Base-by-base conservation (phyloP, 192 early-diverging fungal species). In the Entomortierella lignicola region DNA sequence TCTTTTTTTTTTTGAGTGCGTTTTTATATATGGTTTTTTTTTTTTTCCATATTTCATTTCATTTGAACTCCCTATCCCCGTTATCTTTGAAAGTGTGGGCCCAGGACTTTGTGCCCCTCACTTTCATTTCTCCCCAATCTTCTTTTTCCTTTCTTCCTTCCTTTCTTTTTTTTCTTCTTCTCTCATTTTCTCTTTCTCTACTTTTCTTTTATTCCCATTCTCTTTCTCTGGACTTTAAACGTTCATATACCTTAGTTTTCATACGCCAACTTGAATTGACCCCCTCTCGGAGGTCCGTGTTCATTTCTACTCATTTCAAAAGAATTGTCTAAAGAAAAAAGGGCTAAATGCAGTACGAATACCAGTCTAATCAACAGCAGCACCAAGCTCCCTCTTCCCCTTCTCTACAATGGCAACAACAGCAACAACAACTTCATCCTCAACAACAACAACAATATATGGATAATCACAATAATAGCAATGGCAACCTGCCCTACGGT, bases 321-420 rank as follows among this genome's bases (percentile, higher is more conserved):
- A n/a, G n/a, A n/a, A n/a, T n/a, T n/a, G 6, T 17, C n/a, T 17
- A 39, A 13, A 54, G 23, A 27, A 53, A 32, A 8, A 64, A 53
- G 4, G 3, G 34, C n/a, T 34, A 29, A 41, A 75, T 75, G 72
- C 58, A 75, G 41, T 67, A 75, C 72, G 72, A 67, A 20, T 72
- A 72, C 60, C 55, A 57, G 55, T n/a, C 17, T 11, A 12, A 2
- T 20, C 55, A 57, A 13, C 55, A 26, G 27, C 30, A 26, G 11
- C 30, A 57, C 18, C 55, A 57, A 17, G 63, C 10, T 23, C 48
- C 50, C 8, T 11, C 63, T 30, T 31, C 31, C 15, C 34, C 10
- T 4, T 37, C 34, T 37, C 34, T 10, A 54, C 31, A 52, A 51
- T 42, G 25, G 29, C 34, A 37, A 37, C 34, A 7, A 7, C 34